Conservation (phyloP, 345 rosid species). For the Crucihimalaya himalaica region DNA sequence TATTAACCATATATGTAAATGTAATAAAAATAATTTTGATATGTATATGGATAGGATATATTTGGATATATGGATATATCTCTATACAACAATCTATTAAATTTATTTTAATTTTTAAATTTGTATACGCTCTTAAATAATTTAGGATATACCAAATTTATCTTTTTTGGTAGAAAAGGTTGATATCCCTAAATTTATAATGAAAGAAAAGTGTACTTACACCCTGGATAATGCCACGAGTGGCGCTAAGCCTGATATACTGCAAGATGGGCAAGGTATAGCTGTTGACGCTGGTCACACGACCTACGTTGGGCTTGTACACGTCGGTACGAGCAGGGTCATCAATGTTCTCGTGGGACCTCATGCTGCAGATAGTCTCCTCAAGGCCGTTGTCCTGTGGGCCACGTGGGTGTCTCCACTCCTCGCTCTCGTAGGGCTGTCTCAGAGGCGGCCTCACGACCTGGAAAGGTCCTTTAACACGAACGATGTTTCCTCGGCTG, state of each 20-base stretch:
- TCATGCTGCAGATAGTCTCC: slow-evolving; percentile 75
- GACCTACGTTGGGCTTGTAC: slow-evolving; percentile 59
- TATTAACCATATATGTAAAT: no score
- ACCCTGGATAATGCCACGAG: slow-evolving; percentile 40
- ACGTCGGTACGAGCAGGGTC: slow-evolving; percentile 62
- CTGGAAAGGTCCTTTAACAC: slow-evolving; percentile 52
- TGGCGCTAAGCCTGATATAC: slow-evolving; percentile 59
- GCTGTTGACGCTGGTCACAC: slow-evolving; percentile 56
- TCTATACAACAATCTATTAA: background rate
- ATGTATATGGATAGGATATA: no score
- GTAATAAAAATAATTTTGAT: no score
- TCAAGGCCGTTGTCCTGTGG: slow-evolving; percentile 60
- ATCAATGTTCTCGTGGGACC: slow-evolving; percentile 59
- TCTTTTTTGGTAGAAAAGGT: background rate
- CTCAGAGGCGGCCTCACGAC: slow-evolving; percentile 50
- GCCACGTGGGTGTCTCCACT: slow-evolving; percentile 33
- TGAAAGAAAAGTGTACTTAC: slow-evolving; percentile 23
- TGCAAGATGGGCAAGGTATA: slow-evolving; percentile 62
- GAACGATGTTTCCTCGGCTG: slow-evolving; percentile 61
- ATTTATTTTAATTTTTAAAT: background rate
- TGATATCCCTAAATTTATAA: background rate
- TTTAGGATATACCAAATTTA: background rate
- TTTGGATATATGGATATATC: no score
- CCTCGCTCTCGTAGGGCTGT: slow-evolving; percentile 40
- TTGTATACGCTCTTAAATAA: background rate